Base-by-base conservation (phyloP, 441 rosid species). In the Francoa sonchifolia region DNA sequence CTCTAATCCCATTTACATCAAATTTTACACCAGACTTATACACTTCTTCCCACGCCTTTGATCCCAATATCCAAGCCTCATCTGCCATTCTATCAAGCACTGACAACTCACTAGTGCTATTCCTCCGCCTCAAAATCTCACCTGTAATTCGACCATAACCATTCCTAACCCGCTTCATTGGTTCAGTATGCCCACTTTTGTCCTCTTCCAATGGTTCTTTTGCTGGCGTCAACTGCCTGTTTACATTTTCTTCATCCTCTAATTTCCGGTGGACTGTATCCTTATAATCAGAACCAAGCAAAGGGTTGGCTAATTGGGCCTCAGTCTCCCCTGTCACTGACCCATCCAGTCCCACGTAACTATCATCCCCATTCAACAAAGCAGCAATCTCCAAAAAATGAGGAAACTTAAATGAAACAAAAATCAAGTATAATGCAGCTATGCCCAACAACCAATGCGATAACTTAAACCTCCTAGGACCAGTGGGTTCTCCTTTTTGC, bases 21-120 rank as follows among this genome's bases (percentile, higher is more conserved):
- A 69, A 59, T 50, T 73, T 77, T 19, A 63, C 71, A n/a, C n/a
- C n/a, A n/a, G n/a, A n/a, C n/a, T n/a, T n/a, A n/a, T n/a, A n/a
- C 45, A 75, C 55, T 57, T 84, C 97, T 29, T 73, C 67, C 95
- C 97, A 89, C 41, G 94, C 97, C 62, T 79, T 84, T 29, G 66
- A 51, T 14, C 97, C 97, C 60, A 84, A 63, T 6, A 65, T 70
- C 95, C 94, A 82, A 30, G 97, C 97, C 54, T 84, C 95, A 38
- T 77, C 88, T 1, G 86, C 94, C 90, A 89, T 72, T 58, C 51
- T 84, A 64, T 77, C 86, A 42, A 89, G 67, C 41, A 59, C 49
- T 1, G 93, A 76, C 41, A 75, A 55, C 32, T 69, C 81, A 17
- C 41, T 55, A 8, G 82, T 79, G 57, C 69, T 71, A 52, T 82